phyloP scores from a whole-genome alignment of 805 yeast species.

The Yamadazyma ubonensis region DNA sequence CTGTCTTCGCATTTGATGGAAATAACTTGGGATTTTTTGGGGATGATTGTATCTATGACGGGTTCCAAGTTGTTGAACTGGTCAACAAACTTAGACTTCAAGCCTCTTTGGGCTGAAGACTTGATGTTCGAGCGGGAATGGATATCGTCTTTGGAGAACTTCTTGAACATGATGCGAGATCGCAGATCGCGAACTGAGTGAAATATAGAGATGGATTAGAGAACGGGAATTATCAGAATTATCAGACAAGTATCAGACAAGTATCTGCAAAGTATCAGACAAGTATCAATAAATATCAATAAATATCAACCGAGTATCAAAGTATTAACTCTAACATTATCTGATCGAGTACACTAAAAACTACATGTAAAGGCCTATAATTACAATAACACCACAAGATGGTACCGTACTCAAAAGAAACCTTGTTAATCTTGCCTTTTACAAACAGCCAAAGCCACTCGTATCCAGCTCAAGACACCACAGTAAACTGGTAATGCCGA shows the following conservation, averaged over 20 bases:
- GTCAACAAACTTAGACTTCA: conserved; percentile 68
- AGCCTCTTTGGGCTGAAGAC: conserved; percentile 90
- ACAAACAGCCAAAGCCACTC: conserved; percentile 12
- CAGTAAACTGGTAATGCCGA: conserved; percentile 34
- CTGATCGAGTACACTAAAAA: background rate
- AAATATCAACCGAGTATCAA: too few species aligned
- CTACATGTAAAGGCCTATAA: conserved; percentile 42
- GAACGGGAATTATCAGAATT: too few species aligned
- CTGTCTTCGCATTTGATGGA: conserved; percentile 87
- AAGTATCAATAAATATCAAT: too few species aligned
- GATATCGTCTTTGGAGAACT: conserved; percentile 79
- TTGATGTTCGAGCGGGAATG: conserved; percentile 90
- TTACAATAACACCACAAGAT: conserved; percentile 47
- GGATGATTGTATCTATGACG: conserved; percentile 76
- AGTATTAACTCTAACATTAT: too few species aligned
- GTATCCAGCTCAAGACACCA: conserved; percentile 52
- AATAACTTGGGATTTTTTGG: conserved; percentile 82
- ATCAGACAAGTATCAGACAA: too few species aligned
- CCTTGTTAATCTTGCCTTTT: conserved; percentile 43
- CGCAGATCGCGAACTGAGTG: conserved; percentile 8
- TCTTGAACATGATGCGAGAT: conserved; percentile 45
- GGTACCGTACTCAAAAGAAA: conserved; percentile 48
- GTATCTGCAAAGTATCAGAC: too few species aligned
- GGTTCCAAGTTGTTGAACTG: conserved; percentile 77
- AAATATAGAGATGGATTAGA: too few species aligned